phyloP scores from a whole-genome alignment of 1,139 yeast species.

The Magnusiomyces suaveolens region DNA sequence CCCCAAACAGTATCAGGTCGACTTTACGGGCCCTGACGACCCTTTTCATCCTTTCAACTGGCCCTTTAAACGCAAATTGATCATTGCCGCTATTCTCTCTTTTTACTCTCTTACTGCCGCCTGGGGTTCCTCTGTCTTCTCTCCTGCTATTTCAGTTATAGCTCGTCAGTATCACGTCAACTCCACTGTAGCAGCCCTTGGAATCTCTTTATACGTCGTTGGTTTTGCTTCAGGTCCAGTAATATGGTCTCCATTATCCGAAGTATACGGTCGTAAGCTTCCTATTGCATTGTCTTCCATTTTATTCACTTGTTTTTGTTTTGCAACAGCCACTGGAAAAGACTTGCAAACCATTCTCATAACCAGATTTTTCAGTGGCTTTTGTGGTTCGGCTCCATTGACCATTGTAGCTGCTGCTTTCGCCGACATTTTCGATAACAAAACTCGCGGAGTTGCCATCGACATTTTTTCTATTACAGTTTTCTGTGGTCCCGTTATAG shows the following conservation, averaged over 20 bases:
- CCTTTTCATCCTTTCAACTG: conserved; percentile 44
- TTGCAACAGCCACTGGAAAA: conserved; percentile 65
- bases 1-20: conserved; percentile 40
- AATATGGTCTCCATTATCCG: conserved; percentile 74
- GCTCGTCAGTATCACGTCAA: conserved; percentile 27
- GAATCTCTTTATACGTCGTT: conserved; percentile 61
- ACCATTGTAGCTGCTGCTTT: conserved; percentile 78
- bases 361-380: conserved; percentile 68
- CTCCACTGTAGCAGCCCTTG: conserved; percentile 35
- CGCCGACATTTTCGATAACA: conserved; percentile 61
- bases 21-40: conserved; percentile 45
- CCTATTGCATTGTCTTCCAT: conserved; percentile 47
- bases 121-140: conserved; percentile 38
- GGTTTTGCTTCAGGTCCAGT: conserved; percentile 83
- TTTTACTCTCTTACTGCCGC: conserved; percentile 33
- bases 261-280: conserved; percentile 58
- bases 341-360: conserved; percentile 63
- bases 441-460: conserved; percentile 58
- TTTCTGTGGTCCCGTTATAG: conserved; percentile 65
- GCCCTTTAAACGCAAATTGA: conserved; percentile 32
- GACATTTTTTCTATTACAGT: conserved; percentile 57
- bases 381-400: conserved; percentile 69
- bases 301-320: conserved; percentile 50
- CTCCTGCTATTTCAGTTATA: conserved; percentile 31
- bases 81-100: conserved; percentile 16